Percentiles rank a stretch among this genome's conserved stretches.
Conservation (phyloP, 306 rosid genomes). For the Mimosa pudica region DNA sequence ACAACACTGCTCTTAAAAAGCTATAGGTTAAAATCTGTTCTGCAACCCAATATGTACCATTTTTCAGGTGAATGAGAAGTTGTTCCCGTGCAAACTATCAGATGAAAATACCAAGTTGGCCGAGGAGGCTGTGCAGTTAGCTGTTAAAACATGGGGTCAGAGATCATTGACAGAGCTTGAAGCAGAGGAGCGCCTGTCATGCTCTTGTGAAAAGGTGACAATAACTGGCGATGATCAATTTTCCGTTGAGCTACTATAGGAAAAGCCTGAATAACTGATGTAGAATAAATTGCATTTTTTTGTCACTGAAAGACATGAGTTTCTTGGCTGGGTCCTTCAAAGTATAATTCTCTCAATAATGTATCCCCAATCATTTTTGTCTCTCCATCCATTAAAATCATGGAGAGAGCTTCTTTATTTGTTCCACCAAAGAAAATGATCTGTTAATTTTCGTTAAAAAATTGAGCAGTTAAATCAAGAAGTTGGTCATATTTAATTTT, state of each 20-base stretch:
- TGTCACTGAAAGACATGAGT: neutral
- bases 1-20: conserved; percentile 14
- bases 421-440: neutral
- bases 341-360: neutral
- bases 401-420: neutral
- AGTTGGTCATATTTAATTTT: neutral
- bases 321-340: neutral
- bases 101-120: conserved; percentile 60
- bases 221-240: conserved; percentile 6
- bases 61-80: conserved; percentile 78
- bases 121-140: conserved; percentile 78
- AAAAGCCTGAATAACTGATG: conserved; percentile 22
- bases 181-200: conserved; percentile 97
- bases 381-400: neutral
- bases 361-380: neutral
- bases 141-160: conserved; percentile 86
- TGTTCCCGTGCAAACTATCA: conserved; percentile 88
- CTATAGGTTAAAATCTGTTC: conserved; percentile 19
- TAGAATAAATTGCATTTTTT: neutral
- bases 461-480: neutral
- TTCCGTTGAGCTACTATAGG: conserved; percentile 17
- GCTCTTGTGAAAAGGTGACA: conserved; percentile 87
- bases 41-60: conserved; percentile 33
- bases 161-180: conserved; percentile 90
- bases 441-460: too few relatives aligned